Base-by-base conservation (phyloP, 1,139 yeast genomes). In the Blastobotrys raffinosifermentans region DNA sequence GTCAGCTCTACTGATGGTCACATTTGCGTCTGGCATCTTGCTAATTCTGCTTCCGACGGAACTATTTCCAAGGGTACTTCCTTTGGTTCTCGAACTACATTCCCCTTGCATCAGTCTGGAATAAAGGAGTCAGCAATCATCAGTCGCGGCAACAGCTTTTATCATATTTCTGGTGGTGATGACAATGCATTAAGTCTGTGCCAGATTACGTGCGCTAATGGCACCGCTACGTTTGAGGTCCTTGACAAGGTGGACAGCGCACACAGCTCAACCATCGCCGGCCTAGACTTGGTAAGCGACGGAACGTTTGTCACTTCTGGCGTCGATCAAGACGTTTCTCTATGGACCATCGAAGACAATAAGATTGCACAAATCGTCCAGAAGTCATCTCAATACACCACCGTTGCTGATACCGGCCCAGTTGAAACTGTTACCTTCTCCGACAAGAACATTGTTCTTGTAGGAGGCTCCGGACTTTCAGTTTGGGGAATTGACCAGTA, bases 341-440 rank as follows among this genome's bases (percentile, higher is more conserved):
- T 71, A 7, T 89, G 96, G 96, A 53, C 63, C 4, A 55, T 68
- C 0, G 49, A 50, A 0, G 58, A 57, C 0, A 50, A 49, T 4
- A 38, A 36, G 15, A 26, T 36, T 2, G 54, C 83, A 27, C 38
- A 35, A 1, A 60, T 77, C 34, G 15, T 57, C 1, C 67, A 70
- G 4, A 66, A 72, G 1, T n/a, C n/a, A n/a, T n/a, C n/a, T n/a
- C 58, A 58, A 35, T 84, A 81, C 57, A 84, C 95, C 2, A 80
- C 95, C 0, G 75, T 87, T 25, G 94, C 96, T 0, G 98, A 91
- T 54, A 84, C 96, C 0, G 96, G 96, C 0, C 78, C 87, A 39
- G 59, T 76, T 30, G 53, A 46, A 32, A 35, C 38, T 11, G 34
- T 40, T 17, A 11, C 19, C 11, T 21, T 37, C 7, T 33, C 29